Conservation (phyloP, 176 grass and related monocot genomes). For the Elymus sibiricus region DNA sequence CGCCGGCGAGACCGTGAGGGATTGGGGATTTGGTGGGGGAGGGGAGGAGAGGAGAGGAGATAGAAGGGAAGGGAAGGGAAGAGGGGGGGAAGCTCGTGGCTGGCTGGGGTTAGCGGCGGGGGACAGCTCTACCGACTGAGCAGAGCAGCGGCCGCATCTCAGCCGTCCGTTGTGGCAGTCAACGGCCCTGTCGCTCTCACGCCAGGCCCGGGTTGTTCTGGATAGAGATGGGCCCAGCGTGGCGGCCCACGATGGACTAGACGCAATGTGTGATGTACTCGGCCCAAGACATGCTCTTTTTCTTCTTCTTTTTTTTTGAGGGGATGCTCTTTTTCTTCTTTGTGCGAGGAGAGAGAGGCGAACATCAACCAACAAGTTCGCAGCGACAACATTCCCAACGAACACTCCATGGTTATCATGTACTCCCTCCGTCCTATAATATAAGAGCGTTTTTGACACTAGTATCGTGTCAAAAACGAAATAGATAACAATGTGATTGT, state of each 20-base stretch:
- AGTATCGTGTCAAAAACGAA: too few species aligned
- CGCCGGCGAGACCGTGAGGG: background rate
- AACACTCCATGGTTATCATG: too few species aligned
- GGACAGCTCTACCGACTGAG: background rate
- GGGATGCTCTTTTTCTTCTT: too few species aligned
- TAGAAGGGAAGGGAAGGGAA: background rate
- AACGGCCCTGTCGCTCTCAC: background rate
- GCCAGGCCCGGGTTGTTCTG: background rate
- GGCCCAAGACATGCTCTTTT: too few species aligned
- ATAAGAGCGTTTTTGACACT: too few species aligned
- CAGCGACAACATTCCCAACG: too few species aligned
- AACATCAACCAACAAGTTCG: too few species aligned
- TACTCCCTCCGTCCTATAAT: too few species aligned
- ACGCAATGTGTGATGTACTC: too few species aligned
- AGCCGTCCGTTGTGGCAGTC: background rate
- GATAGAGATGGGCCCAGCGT: background rate
- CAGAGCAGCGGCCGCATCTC: background rate
- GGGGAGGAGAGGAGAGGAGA: background rate
- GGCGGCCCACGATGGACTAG: background rate
- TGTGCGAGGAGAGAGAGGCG: too few species aligned
- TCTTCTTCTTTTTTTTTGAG: too few species aligned
- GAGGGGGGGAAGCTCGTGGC: background rate
- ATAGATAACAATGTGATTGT: too few species aligned
- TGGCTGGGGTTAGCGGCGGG: background rate
- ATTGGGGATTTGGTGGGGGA: background rate